Evolutionary conservation across 495 filamentous ascomycete species (phyloP).

Genomic region (Mycothermus thermophilus): DNA sequence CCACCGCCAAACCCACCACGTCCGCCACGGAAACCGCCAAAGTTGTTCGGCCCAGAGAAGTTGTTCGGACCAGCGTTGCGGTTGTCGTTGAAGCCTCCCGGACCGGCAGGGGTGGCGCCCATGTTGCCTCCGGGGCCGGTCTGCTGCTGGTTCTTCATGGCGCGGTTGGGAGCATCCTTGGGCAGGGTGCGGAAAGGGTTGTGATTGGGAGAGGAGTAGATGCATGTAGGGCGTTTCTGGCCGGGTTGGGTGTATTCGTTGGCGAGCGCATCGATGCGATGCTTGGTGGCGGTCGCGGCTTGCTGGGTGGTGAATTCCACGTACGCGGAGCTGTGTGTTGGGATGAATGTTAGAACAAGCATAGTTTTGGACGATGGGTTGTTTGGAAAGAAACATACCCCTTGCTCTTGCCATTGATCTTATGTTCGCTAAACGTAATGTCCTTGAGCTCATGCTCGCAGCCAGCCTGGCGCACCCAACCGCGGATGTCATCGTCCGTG

Average conservation of each 20-base stretch:
- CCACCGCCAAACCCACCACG: constrained; percentile 25
- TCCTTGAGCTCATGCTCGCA: constrained; percentile 80
- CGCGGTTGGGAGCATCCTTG: constrained; percentile 73
- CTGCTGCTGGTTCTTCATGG: constrained; percentile 44
- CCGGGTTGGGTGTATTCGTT: constrained; percentile 24
- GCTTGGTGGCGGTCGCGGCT: constrained; percentile 76
- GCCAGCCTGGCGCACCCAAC: constrained; percentile 62
- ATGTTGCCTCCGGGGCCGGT: background rate
- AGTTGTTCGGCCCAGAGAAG: constrained; percentile 28
- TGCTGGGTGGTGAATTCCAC: constrained; percentile 73
- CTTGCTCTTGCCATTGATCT: constrained; percentile 97
- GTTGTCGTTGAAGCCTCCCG: too few relatives aligned
- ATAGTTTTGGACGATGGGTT: background rate
- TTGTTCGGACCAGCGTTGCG: constrained; percentile 23
- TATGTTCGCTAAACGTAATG: constrained; percentile 93
- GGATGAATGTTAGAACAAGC: too few relatives aligned
- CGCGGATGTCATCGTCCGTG: constrained; percentile 86
- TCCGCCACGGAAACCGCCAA: constrained; percentile 22
- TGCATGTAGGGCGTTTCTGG: constrained; percentile 57
- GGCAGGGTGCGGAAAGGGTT: constrained; percentile 89
- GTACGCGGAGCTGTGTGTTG: constrained; percentile 73
- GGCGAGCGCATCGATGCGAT: constrained; percentile 53
- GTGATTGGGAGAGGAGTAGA: constrained; percentile 58
- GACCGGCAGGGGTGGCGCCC: constrained; percentile 7
- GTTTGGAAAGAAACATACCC: too few relatives aligned